Evolutionary conservation across 2,329 filamentous ascomycete species (phyloP).

Genomic region (Phaeosphaeria sp.): DNA sequence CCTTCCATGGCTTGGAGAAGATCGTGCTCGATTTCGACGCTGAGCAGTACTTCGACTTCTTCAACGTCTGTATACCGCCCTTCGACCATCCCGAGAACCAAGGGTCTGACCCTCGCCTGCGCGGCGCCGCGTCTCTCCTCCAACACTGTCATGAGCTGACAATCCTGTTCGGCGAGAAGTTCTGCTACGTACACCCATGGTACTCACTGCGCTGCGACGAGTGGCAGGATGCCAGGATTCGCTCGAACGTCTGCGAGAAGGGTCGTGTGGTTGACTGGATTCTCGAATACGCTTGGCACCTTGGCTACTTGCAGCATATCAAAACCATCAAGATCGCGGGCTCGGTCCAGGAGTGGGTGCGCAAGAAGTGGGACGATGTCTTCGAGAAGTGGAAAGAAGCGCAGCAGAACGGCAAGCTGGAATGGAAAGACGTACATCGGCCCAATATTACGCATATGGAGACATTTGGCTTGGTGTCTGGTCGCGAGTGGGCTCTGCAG

Average conservation of each 20-base stretch:
- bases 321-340: constrained; percentile 10
- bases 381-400: background rate
- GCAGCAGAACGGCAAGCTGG: too few relatives aligned
- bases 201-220: background rate
- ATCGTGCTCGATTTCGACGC: constrained; percentile 15
- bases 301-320: constrained; percentile 11
- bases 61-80: constrained; percentile 16
- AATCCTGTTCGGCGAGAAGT: constrained; percentile 8
- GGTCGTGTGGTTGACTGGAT: constrained; percentile 21
- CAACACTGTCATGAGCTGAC: constrained; percentile 9
- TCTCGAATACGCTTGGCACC: constrained; percentile 14
- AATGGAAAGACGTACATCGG: too few relatives aligned
- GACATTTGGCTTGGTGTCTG: too few relatives aligned
- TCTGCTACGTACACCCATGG: constrained; percentile 12
- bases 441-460: too few relatives aligned
- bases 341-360: constrained; percentile 22
- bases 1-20: constrained; percentile 18
- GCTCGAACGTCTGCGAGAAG: constrained; percentile 5
- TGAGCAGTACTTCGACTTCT: constrained; percentile 17
- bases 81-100: constrained; percentile 11
- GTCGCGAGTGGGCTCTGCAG: too few relatives aligned
- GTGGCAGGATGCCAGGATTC: background rate
- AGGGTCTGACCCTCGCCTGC: background rate
- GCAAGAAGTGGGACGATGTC: constrained; percentile 18
- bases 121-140: constrained; percentile 9